Evolutionary conservation across 805 yeast species (phyloP).

Genomic region (Wickerhamiella alocasiicola): DNA sequence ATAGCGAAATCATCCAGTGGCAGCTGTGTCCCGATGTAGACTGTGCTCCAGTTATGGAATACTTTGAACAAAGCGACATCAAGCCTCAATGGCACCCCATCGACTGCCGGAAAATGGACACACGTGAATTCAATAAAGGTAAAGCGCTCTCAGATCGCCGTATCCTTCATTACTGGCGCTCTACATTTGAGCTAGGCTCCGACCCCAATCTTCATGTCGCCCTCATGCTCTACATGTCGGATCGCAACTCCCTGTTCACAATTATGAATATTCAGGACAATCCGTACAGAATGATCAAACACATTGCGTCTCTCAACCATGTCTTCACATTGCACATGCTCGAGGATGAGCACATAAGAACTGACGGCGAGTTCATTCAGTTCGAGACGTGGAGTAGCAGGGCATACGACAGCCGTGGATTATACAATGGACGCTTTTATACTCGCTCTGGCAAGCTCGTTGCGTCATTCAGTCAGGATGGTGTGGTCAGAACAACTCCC

Average conservation of each 20-base stretch:
- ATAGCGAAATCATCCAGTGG: constrained; percentile 14
- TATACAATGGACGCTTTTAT: constrained; percentile 25
- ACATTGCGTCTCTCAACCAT: constrained; percentile 25
- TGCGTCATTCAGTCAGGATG: constrained; percentile 25
- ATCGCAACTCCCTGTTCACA: constrained; percentile 26
- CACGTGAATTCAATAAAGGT: constrained; percentile 17
- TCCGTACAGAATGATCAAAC: constrained; percentile 14
- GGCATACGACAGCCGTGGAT: constrained; percentile 23
- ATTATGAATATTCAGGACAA: constrained; percentile 22
- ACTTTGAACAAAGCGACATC: constrained; percentile 2
- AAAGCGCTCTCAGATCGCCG: constrained; percentile 17
- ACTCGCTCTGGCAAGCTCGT: constrained; percentile 17
- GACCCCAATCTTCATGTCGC: constrained; percentile 23
- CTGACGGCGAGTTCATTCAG: constrained; percentile 18
- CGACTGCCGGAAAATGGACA: constrained; percentile 24
- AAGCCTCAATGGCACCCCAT: constrained; percentile 22
- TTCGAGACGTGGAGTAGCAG: constrained; percentile 26
- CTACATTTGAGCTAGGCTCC: constrained; percentile 17
- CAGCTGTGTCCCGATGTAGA: constrained; percentile 24
- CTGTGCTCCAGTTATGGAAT: not conserved
- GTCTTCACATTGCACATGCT: constrained; percentile 23
- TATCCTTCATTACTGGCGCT: constrained; percentile 22
- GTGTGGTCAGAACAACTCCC: constrained; percentile 16
- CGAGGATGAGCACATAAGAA: constrained; percentile 13
- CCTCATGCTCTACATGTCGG: constrained; percentile 25